phyloP scores from a whole-genome alignment of 2,329 filamentous ascomycete genomes.

The Penicillium verrucosum region DNA sequence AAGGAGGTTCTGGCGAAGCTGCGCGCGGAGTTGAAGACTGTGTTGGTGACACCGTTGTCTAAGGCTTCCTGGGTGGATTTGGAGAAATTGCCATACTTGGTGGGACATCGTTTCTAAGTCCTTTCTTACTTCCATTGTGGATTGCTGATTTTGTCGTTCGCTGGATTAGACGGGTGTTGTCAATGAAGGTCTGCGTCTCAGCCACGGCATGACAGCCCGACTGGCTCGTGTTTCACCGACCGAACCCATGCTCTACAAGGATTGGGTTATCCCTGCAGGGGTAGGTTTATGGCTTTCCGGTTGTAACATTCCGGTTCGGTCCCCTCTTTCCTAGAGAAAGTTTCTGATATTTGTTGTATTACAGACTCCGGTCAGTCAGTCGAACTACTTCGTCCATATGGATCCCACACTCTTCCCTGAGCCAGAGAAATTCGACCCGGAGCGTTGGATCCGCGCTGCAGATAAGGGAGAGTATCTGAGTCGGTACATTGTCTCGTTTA shows the following conservation, averaged over 20 bases:
- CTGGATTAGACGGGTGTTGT: constrained; percentile 19
- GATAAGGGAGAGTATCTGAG: constrained; percentile 15
- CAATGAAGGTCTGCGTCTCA: constrained; percentile 22
- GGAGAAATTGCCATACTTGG: constrained; percentile 41
- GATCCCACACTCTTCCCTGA: constrained; percentile 20
- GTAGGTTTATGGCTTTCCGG: constrained; percentile 8
- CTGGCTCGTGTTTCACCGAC: constrained; percentile 18
- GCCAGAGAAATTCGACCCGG: constrained; percentile 19
- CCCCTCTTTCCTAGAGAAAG: not conserved
- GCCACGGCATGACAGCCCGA: constrained; percentile 22
- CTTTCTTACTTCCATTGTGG: not conserved
- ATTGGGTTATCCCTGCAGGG: constrained; percentile 22
- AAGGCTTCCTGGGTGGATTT: constrained; percentile 30
- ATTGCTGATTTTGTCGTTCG: not conserved
- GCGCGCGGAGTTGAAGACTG: constrained; percentile 28
- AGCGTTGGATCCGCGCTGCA: constrained; percentile 18
- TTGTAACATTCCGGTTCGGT: too few relatives aligned
- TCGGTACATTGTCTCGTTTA: constrained; percentile 23
- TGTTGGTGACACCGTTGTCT: constrained; percentile 23
- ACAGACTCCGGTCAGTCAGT: constrained; percentile 25
- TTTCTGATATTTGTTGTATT: not conserved
- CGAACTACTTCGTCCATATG: constrained; percentile 26
- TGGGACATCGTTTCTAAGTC: constrained; percentile 9
- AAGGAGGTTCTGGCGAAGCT: constrained; percentile 19
- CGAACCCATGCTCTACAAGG: constrained; percentile 16